Percentiles rank a stretch among this genome's conserved stretches.
phyloP scores from a whole-genome alignment of 495 filamentous ascomycete species.

The Antarctomyces pellizariae region DNA sequence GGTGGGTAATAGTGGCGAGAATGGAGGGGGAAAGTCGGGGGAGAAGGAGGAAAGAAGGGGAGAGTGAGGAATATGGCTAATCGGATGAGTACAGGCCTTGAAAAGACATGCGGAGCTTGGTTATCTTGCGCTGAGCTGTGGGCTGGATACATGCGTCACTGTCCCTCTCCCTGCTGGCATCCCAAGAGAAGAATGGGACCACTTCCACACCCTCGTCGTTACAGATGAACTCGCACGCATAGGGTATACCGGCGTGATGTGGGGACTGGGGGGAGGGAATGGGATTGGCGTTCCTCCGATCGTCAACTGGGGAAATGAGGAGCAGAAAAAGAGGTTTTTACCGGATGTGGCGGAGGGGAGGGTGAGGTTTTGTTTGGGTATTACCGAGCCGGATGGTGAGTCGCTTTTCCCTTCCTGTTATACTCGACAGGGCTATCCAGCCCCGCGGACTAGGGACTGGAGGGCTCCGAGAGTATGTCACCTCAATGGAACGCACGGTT shows the following conservation, averaged over 20 bases:
- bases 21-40: too few species aligned
- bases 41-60: constrained; percentile 32
- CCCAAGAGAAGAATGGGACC: constrained; percentile 23
- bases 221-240: constrained; percentile 22
- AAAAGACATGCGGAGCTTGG: constrained; percentile 20
- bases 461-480: too few species aligned
- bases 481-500: too few species aligned
- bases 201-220: constrained; percentile 24
- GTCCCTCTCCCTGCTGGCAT: constrained; percentile 18
- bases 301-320: constrained; percentile 24
- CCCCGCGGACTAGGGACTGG: too few species aligned
- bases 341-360: constrained; percentile 24
- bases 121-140: constrained; percentile 10
- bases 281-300: constrained; percentile 29
- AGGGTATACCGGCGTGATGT: constrained; percentile 21
- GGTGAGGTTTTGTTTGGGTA: constrained; percentile 27
- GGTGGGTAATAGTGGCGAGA: constrained; percentile 35
- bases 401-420: too few species aligned
- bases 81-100: constrained; percentile 6
- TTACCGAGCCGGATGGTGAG: constrained; percentile 26
- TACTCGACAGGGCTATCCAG: too few species aligned
- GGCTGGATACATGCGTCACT: constrained; percentile 17
- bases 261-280: constrained; percentile 28
- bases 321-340: constrained; percentile 24
- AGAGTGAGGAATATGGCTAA: constrained; percentile 26